A percentile compares a stretch with the other conserved stretches of the same genome.
These are phyloP conservation scores for Colletotrichum tropicale DNA, from an alignment of 2,329 filamentous ascomycete genomes.

Conservation along the genomic window DNA sequence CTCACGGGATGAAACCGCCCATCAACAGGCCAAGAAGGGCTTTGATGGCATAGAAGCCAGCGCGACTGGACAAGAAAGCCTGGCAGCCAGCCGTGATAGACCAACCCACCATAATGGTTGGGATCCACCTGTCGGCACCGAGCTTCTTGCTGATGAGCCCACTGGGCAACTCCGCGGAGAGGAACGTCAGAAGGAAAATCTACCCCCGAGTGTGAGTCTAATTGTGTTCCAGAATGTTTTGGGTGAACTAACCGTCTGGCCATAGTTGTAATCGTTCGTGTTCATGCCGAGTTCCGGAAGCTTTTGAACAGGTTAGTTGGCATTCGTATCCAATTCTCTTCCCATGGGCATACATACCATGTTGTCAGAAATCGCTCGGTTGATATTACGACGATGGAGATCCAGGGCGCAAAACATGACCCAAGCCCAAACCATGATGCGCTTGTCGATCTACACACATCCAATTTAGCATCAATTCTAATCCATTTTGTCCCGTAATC, in stretches of 20 bases:
- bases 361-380: constrained; percentile 43
- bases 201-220: constrained; percentile 21
- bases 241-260: constrained; percentile 34
- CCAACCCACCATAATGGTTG: constrained; percentile 45
- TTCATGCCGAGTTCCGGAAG: constrained; percentile 42
- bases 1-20: constrained; percentile 55
- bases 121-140: constrained; percentile 52
- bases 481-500: no score
- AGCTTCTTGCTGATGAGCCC: constrained; percentile 55
- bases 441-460: constrained; percentile 47
- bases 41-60: constrained; percentile 45
- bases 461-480: constrained; percentile 13
- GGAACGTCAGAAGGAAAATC: constrained; percentile 48
- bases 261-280: constrained; percentile 51
- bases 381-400: constrained; percentile 52
- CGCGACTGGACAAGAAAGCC: constrained; percentile 37
- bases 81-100: constrained; percentile 43
- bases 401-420: constrained; percentile 54
- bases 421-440: constrained; percentile 43
- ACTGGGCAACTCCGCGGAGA: constrained; percentile 53
- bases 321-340: not conserved
- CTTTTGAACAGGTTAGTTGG: constrained; percentile 21
- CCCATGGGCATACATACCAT: constrained; percentile 27
- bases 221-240: not conserved
- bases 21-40: constrained; percentile 50